These are phyloP conservation scores for Elasticomyces elasticus DNA, from an alignment of 495 filamentous ascomycete species.

Conservation along the genomic window DNA sequence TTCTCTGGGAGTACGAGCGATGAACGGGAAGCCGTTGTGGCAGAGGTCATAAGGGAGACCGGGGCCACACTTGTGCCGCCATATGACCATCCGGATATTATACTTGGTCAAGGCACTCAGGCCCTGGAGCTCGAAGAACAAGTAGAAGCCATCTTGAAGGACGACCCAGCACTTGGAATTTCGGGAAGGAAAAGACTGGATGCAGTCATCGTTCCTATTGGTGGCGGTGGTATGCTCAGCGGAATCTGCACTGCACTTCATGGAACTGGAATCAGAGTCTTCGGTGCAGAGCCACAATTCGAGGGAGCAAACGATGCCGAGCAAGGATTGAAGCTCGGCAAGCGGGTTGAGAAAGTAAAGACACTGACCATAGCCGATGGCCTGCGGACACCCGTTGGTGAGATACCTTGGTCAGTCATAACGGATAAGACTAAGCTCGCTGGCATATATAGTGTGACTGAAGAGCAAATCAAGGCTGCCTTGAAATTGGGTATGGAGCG, in stretches of 20 bases:
- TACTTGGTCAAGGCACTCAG: conserved; percentile 83
- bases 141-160: conserved; percentile 42
- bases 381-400: conserved; percentile 71
- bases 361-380: conserved; percentile 85
- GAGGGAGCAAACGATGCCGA: conserved; percentile 75
- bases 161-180: conserved; percentile 18
- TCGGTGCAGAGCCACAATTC: conserved; percentile 84
- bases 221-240: conserved; percentile 79
- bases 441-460: conserved; percentile 67
- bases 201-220: conserved; percentile 77
- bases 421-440: conserved; percentile 57
- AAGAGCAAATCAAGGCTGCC: conserved; percentile 71
- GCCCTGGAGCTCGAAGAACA: conserved; percentile 75
- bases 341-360: conserved; percentile 55
- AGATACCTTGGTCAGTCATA: conserved; percentile 71
- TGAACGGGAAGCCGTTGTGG: conserved; percentile 72
- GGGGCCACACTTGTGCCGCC: conserved; percentile 73
- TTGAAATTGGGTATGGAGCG: conserved; percentile 74
- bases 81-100: conserved; percentile 83
- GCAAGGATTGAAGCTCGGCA: conserved; percentile 51
- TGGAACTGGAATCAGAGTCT: conserved; percentile 58
- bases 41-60: conserved; percentile 54
- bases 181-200: conserved; percentile 40
- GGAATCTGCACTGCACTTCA: conserved; percentile 69
- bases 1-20: conserved; percentile 71